Conservation (phyloP, 768 basidiomycete species). For the Hericium erinaceus region DNA sequence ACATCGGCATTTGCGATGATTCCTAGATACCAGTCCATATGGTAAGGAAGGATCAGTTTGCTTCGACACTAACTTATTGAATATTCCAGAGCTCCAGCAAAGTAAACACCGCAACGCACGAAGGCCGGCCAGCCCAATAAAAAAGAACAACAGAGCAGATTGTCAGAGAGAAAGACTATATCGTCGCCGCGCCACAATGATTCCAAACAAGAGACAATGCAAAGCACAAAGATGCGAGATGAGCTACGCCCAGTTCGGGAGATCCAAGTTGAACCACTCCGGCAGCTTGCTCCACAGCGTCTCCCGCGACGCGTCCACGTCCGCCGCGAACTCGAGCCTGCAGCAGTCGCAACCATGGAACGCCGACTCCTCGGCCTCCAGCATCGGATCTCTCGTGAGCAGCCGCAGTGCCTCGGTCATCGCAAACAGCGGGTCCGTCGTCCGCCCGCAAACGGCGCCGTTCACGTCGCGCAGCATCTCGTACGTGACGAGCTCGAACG, state of each 20-base stretch:
- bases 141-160: too few species aligned
- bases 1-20: too few species aligned
- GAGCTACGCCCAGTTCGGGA: constrained; percentile 6
- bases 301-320: constrained; percentile 10
- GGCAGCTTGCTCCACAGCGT: constrained; percentile 12
- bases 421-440: constrained; percentile 13
- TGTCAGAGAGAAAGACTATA: too few species aligned
- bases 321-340: constrained; percentile 5
- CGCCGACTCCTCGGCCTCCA: constrained; percentile 3
- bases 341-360: constrained; percentile 12
- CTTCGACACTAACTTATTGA: too few species aligned
- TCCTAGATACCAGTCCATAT: too few species aligned
- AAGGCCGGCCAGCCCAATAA: too few species aligned
- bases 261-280: constrained; percentile 13
- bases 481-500: constrained; percentile 11
- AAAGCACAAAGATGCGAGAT: too few species aligned
- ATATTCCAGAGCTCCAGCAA: too few species aligned
- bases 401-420: constrained; percentile 12
- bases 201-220: too few species aligned
- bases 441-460: constrained; percentile 10
- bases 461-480: constrained; percentile 14
- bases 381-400: neutral
- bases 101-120: too few species aligned
- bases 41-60: too few species aligned
- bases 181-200: too few species aligned